phyloP scores from a whole-genome alignment of 228 moss, liverwort and hornwort species.

The Sphagnum magellanicum region DNA sequence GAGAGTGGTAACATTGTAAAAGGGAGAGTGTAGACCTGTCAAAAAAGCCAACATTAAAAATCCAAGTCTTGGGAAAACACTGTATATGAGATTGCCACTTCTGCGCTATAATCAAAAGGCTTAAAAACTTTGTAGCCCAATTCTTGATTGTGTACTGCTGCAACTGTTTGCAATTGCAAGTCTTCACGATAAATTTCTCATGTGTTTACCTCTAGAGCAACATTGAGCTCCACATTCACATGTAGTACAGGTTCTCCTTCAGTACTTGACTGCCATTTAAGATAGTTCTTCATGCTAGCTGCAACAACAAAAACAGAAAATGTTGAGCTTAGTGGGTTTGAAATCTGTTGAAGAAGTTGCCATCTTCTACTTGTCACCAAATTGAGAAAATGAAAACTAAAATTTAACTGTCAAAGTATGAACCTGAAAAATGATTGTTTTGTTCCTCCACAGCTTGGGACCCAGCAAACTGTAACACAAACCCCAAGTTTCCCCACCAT shows the following conservation, averaged over 20 bases:
- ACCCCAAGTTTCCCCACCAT: not conserved
- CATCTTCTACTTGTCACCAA: not conserved
- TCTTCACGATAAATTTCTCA: too few species aligned
- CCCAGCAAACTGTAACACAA: constrained; percentile 63
- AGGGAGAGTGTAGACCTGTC: constrained; percentile 82
- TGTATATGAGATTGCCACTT: too few species aligned
- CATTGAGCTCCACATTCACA: constrained; percentile 60
- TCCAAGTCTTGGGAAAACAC: too few species aligned
- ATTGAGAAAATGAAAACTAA: too few species aligned
- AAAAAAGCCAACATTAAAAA: not conserved
- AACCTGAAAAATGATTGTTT: constrained; percentile 87
- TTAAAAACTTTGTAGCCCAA: too few species aligned
- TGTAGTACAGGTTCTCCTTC: constrained; percentile 52
- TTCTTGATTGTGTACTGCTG: too few species aligned
- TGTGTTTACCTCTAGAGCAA: constrained; percentile 57
- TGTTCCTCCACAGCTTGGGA: constrained; percentile 68
- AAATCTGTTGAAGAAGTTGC: not conserved
- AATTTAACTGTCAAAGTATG: not conserved
- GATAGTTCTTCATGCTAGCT: constrained; percentile 90
- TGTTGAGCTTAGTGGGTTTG: not conserved
- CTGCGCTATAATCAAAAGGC: too few species aligned
- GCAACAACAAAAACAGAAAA: constrained; percentile 5
- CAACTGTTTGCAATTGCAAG: too few species aligned
- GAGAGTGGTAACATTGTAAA: constrained; percentile 85
- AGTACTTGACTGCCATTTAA: constrained; percentile 61